Conservation (phyloP, 2,329 filamentous ascomycete species). For the Zymoseptoria pseudotritici region DNA sequence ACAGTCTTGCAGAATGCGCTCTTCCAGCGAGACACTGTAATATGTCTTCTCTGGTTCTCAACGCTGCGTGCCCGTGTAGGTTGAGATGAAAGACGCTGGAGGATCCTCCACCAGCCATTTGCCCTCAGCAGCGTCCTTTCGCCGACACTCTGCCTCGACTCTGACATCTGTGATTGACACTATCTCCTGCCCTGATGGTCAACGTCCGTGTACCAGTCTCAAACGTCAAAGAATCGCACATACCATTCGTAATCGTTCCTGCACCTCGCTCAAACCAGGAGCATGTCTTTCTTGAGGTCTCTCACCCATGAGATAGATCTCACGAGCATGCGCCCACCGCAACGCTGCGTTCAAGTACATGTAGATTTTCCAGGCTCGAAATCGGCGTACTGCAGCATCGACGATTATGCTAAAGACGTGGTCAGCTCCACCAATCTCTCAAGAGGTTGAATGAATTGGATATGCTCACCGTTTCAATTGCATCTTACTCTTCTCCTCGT, state of each 20-base stretch:
- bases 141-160: conserved; percentile 48
- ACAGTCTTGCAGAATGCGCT: background rate
- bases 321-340: conserved; percentile 51
- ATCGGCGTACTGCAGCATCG: conserved; percentile 53
- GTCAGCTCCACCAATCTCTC: conserved; percentile 1
- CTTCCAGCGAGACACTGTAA: background rate
- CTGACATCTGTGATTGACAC: conserved; percentile 49
- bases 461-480: conserved; percentile 47
- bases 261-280: conserved; percentile 42
- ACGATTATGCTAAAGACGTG: conserved; percentile 46
- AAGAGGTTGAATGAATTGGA: background rate
- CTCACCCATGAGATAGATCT: conserved; percentile 45
- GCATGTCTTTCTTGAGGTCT: conserved; percentile 42
- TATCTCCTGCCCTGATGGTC: conserved; percentile 42
- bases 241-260: conserved; percentile 39
- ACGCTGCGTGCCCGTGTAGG: background rate
- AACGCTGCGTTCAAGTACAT: conserved; percentile 51
- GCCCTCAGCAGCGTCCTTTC: conserved; percentile 48
- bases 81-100: conserved; percentile 34
- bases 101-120: conserved; percentile 59
- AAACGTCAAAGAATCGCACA: conserved; percentile 6
- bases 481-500: conserved; percentile 48
- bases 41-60: background rate
- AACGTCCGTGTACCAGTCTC: background rate
- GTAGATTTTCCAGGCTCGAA: conserved; percentile 55